A percentile compares a stretch with the other conserved stretches of the same genome.
Conservation (phyloP, 441 rosid species). For the Kokia cookei region DNA sequence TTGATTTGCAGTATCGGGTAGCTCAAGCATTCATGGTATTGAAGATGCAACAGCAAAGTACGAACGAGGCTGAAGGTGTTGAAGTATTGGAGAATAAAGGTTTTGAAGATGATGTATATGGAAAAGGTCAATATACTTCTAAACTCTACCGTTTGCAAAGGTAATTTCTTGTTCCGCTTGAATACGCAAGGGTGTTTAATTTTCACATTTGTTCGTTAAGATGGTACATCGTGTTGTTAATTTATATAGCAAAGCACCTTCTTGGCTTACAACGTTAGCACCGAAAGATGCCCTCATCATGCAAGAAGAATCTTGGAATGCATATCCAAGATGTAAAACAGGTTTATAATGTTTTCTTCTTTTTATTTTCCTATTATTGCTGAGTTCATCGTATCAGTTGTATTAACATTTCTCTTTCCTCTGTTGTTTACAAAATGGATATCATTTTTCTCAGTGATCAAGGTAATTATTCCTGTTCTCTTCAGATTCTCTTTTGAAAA, state of each 20-base stretch:
- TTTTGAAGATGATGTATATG: slow-evolving; percentile 33
- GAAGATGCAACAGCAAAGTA: slow-evolving; percentile 64
- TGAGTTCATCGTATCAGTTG: background rate
- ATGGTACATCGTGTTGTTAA: background rate
- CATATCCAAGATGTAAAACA: slow-evolving; percentile 69
- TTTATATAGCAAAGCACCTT: slow-evolving; percentile 58
- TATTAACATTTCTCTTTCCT: slow-evolving; percentile 17
- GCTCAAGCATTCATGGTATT: slow-evolving; percentile 56
- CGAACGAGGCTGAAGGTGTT: slow-evolving; percentile 46
- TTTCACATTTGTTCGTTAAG: background rate
- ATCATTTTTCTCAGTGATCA: slow-evolving; percentile 36
- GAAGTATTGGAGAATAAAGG: slow-evolving; percentile 48
- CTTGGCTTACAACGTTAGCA: slow-evolving; percentile 61
- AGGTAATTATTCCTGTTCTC: slow-evolving; percentile 31
- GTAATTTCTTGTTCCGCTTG: slow-evolving; percentile 18
- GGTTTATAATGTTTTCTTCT: slow-evolving; percentile 23
- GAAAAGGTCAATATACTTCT: slow-evolving; percentile 52
- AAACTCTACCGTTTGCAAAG: slow-evolving; percentile 63
- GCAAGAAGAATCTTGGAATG: slow-evolving; percentile 77
- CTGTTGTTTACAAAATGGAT: slow-evolving; percentile 16
- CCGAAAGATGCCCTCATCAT: slow-evolving; percentile 59
- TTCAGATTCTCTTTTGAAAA: background rate
- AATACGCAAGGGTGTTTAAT: background rate
- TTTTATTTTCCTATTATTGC: background rate
- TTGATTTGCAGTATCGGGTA: slow-evolving; percentile 48